phyloP scores from a whole-genome alignment of 805 yeast genomes.

The Aciculoconidium aculeatum region DNA sequence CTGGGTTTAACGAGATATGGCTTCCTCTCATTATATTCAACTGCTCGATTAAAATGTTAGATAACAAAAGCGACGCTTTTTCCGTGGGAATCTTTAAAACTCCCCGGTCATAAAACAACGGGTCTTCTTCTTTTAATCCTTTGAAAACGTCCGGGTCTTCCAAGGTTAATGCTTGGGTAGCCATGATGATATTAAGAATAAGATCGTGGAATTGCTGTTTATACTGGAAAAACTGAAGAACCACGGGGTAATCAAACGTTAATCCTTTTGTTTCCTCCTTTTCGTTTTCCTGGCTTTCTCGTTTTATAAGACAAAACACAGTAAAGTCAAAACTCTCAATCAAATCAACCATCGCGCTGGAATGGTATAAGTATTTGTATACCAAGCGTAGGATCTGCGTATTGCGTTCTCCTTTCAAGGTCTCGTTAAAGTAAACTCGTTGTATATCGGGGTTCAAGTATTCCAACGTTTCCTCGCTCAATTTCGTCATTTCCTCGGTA shows the following conservation, averaged over 20 bases:
- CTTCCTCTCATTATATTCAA: slow-evolving; percentile 33
- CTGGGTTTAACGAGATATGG: slow-evolving; percentile 34
- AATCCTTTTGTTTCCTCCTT: slow-evolving; percentile 17
- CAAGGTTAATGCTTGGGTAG: slow-evolving; percentile 62
- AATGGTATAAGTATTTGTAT: slow-evolving; percentile 46
- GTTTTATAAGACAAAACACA: slow-evolving; percentile 40
- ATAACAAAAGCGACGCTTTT: slow-evolving; percentile 43
- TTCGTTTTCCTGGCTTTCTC: slow-evolving; percentile 18
- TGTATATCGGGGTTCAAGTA: slow-evolving; percentile 34
- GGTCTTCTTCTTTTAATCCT: slow-evolving; percentile 53
- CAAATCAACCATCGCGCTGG: slow-evolving; percentile 45
- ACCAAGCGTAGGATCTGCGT: slow-evolving; percentile 47
- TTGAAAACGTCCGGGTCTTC: slow-evolving; percentile 72
- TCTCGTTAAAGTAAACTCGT: slow-evolving; percentile 28
- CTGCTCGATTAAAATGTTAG: slow-evolving; percentile 40
- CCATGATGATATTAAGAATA: slow-evolving; percentile 53
- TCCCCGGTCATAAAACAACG: slow-evolving; percentile 35
- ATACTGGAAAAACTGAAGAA: slow-evolving; percentile 65
- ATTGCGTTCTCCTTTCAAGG: slow-evolving; percentile 38
- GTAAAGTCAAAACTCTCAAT: slow-evolving; percentile 60
- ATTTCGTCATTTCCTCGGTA: slow-evolving; percentile 31
- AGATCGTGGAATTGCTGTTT: slow-evolving; percentile 69
- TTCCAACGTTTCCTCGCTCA: slow-evolving; percentile 38
- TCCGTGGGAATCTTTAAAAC: slow-evolving; percentile 39
- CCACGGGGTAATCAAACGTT: slow-evolving; percentile 44